Evolutionary conservation across 164 flowering plant genomes (phyloP), one percentile per base, ranked within the genome.

Genomic region (Euptelea pleiosperma): DNA sequence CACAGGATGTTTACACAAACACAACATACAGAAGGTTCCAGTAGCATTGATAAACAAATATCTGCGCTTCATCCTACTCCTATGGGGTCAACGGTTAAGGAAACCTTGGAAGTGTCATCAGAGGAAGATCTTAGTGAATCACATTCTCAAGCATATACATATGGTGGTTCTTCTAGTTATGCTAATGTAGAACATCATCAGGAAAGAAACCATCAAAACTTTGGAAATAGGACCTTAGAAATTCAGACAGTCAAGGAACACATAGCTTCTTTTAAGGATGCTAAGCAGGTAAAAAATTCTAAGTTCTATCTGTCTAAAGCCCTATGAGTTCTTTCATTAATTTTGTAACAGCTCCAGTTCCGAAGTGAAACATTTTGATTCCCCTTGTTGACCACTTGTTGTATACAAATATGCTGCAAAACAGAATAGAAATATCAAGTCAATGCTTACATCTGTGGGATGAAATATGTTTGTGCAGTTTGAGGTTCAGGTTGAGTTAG

Each of bases 401-500:
- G 24, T 31, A 8, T 9, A 25, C n/a, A n/a, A n/a, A n/a, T n/a
- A n/a, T n/a, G n/a, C n/a, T n/a, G 28, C 31, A 33, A 25, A 11
- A 12, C n/a, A n/a, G 21, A 44, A 6, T 1, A 44, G 24, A 46
- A 18, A 16, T 34, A 30, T n/a, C 50, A 40, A 30, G 12, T 30
- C 24, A 26, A 1, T 49, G 24, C 26, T 39, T 26, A 46, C 16
- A 10, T 39, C 16, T 25, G 10, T 18, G 28, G 5, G 30, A 19
- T 54, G 28, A 21, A 51, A 36, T 48, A 12, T 26, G 57, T 63
- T 31, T 52, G 0, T 70, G 66, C 80, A 86, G 86, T 63, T 58
- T 47, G 77, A 66, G 42, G 65, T 72, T 60, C 73, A 79, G 67
- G 68, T 60, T 55, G 96, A 84, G 70, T 58, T 78, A 35, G 85